Base-by-base conservation (phyloP, 139 green algal species). In the Chlamydomonas incerta region DNA sequence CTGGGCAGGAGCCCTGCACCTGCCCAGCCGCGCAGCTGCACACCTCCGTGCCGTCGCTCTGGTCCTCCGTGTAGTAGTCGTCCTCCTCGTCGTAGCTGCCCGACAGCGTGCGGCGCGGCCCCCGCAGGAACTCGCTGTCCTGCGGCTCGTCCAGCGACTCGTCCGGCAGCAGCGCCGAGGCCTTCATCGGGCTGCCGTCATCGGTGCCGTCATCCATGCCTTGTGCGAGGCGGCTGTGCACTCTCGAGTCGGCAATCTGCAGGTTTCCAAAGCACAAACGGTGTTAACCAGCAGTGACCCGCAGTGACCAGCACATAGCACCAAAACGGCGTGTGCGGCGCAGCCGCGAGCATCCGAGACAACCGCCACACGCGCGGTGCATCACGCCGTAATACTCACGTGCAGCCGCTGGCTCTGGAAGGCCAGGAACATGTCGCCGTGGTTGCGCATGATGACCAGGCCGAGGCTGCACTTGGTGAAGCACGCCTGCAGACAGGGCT, bases 361-460 rank as follows among this genome's bases (percentile, higher is more conserved):
- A 57, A 46, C 55, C 72, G 3, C 60, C 35, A 85, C 79, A 85
- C 75, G 20, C n/a, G n/a, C n/a, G n/a, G n/a, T n/a, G n/a, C n/a
- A n/a, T n/a, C n/a, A n/a, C n/a, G n/a, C 65, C n/a, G n/a, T 8
- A 28, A 20, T 35, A 72, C 77, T 74, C 28, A 88, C 65, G 41
- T 91, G 79, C 13, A 79, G 24, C 66, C 87, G 35, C 65, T 72
- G 58, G 76, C 82, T 82, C 6, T 87, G 83, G 29, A 85, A 87
- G 3, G 80, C 71, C 15, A 91, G 41, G 52, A 83, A 58, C 82
- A 91, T 67, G 77, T 87, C 62, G n/a, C 69, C 62, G 0, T 46
- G 75, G 8, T 46, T 28, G 1, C 47, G 57, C 68, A 85, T 82
- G 66, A 90, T 86, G 29, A 76, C 62, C 17, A 90, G 58, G 2